Base-by-base conservation (phyloP, 176 grass and related monocot species). In the Rhynchospora tenuis region DNA sequence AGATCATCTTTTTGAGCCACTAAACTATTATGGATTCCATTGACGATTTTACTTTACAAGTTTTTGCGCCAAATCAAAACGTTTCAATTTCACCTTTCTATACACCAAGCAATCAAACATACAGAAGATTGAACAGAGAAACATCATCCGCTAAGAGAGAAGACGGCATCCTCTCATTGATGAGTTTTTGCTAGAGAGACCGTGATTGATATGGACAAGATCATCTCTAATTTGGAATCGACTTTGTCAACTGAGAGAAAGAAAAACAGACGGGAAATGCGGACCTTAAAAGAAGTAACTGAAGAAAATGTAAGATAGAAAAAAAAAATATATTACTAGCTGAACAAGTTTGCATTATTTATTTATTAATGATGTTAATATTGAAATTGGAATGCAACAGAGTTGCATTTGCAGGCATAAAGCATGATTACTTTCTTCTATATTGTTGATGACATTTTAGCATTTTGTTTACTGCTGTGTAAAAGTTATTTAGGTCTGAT, bases 171-270 rank as follows among this genome's bases (percentile, higher is more conserved):
- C 14, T 26, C 69, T 51, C 10, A 24, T 76, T 76, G 47, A 76
- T 76, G 43, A 82, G 61, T 82, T 27, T 52, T 28, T 13, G 19
- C 47, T 66, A 27, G 12, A 82, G 42, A 51, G 80, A 1, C 26
- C 6, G 43, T 52, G 24, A 55, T 29, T 77, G 50, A 48, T 9
- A 56, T 77, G 50, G 50, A 77, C 14, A 77, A 77, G 24, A 77
- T 77, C 7, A 77, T 77, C 26, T 77, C 73, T 46, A 82, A 82
- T 82, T 65, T 82, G 60, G 80, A 82, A 66, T 22, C 3, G 60
- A 82, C 15, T 67, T 52, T 82, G 80, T 29, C 80, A 42, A 67
- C 24, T 51, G 80, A 82, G n/a, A 82, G 60, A 65, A 64, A 82
- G 57, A 62, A 66, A 31, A 61, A 82, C 22, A 66, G 16, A 14